Base-by-base conservation (phyloP, 2,329 filamentous ascomycete species). In the Paracoccidioides brasiliensis region DNA sequence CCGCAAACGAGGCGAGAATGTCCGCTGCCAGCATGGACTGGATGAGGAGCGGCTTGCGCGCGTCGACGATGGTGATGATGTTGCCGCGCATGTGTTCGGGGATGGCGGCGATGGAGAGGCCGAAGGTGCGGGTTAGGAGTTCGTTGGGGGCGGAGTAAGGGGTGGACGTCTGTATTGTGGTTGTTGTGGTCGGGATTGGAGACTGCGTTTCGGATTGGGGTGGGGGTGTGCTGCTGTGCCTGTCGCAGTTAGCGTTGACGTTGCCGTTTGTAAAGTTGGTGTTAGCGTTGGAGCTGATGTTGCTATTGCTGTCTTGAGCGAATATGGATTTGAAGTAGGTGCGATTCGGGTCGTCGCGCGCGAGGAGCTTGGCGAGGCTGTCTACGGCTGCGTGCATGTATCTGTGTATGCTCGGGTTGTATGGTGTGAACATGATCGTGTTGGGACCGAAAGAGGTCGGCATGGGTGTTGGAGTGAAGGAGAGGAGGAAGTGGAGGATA, bases 321-420 rank as follows among this genome's bases (percentile, higher is more conserved):
- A 97, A 94, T 8, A 97, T 85, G 43, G 81, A 77, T 67, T 86
- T 87, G 74, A 90, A 97, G 63, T 87, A 84, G 3, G 83, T 83
- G 58, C 93, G 78, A 64, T 98, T 98, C 0, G 93, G 91, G 63
- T 97, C 91, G 67, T 97, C 93, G 53, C 90, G 81, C 3, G 93
- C 91, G 32, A 98, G 77, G 3, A 98, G 76, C 70, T 97, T 97
- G 2, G 93, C 91, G 32, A 97, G 75, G 50, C 86, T 86, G 67
- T 98, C 93, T 15, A 97, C 82, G 0, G 93, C 93, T 41, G 88
- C 83, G 3, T 91, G 90, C 0, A 95, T 81, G 68, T 97, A 97
- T 44, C 85, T 84, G 67, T 98, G 91, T 35, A 90, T 73, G 8
- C 80, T 76, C 0, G 93, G 88, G 55, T 90, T 85, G 68, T 91